Evolutionary conservation across 140 eudicot species (phyloP).

Genomic region (Cichorium intybus): DNA sequence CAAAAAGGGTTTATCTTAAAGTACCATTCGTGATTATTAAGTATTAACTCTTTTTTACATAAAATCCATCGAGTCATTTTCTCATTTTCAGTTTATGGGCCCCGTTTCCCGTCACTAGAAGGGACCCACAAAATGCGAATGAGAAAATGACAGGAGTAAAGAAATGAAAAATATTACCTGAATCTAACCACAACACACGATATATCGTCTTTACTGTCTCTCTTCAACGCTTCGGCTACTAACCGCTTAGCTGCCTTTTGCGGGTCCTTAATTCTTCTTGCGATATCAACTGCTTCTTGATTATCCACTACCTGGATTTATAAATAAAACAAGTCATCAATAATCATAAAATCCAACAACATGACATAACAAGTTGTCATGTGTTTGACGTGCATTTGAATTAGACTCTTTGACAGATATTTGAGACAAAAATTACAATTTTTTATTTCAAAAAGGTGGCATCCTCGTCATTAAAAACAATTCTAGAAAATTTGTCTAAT

Average conservation of each 20-base stretch:
- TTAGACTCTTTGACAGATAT: background rate
- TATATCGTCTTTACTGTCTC: slow-evolving; percentile 77
- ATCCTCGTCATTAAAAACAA: background rate
- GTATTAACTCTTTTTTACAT: slow-evolving; percentile 26
- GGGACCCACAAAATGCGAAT: slow-evolving; percentile 12
- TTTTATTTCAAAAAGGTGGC: too few species aligned
- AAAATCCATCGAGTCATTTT: background rate
- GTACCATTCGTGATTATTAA: slow-evolving; percentile 9
- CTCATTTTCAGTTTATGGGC: slow-evolving; percentile 13
- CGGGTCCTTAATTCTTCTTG: slow-evolving; percentile 52
- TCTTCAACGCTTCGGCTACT: slow-evolving; percentile 61
- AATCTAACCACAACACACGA: slow-evolving; percentile 74
- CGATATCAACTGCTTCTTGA: slow-evolving; percentile 69
- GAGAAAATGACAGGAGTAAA: background rate
- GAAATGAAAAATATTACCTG: slow-evolving; percentile 21
- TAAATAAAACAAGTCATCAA: background rate
- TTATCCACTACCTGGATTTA: slow-evolving; percentile 50
- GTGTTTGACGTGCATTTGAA: background rate
- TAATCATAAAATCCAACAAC: background rate
- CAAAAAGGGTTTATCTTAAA: slow-evolving; percentile 19
- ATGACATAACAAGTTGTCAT: background rate
- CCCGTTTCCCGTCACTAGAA: background rate
- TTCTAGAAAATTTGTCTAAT: background rate
- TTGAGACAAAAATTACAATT: too few species aligned
- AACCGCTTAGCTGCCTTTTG: slow-evolving; percentile 72